These are phyloP conservation scores for Hylodesmum podocarpum DNA, from an alignment of 306 rosid genomes.

Conservation along the genomic window DNA sequence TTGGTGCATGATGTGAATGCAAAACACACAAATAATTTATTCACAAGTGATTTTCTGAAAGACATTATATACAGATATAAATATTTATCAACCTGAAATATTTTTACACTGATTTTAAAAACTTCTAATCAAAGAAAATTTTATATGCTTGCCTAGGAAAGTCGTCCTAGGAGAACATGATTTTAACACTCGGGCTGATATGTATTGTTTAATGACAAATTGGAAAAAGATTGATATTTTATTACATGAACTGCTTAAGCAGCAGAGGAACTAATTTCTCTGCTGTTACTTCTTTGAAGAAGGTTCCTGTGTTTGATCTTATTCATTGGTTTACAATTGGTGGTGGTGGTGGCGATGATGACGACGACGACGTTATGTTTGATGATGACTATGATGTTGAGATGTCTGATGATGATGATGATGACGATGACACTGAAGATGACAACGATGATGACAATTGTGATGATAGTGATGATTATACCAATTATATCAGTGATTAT, in stretches of 20 bases:
- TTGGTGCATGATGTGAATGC: not conserved
- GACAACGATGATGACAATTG: not conserved
- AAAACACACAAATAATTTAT: constrained; percentile 16
- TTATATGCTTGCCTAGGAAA: constrained; percentile 6
- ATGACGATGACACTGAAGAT: not conserved
- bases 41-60: not conserved
- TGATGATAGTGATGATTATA: not conserved
- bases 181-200: not conserved
- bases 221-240: constrained; percentile 28
- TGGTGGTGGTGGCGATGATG: constrained; percentile 19
- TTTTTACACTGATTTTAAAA: not conserved
- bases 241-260: constrained; percentile 40
- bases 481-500: not conserved
- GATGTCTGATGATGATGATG: not conserved
- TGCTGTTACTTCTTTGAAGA: constrained; percentile 69
- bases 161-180: not conserved
- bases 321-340: constrained; percentile 46
- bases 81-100: not conserved
- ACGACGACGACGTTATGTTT: not conserved
- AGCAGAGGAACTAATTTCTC: constrained; percentile 84
- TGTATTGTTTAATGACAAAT: constrained; percentile 19
- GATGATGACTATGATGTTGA: not conserved
- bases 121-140: not conserved
- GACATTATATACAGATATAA: not conserved
- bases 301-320: constrained; percentile 50